Conservation (phyloP, 2,329 filamentous ascomycete genomes). For the Rhynchosporium secalis region DNA sequence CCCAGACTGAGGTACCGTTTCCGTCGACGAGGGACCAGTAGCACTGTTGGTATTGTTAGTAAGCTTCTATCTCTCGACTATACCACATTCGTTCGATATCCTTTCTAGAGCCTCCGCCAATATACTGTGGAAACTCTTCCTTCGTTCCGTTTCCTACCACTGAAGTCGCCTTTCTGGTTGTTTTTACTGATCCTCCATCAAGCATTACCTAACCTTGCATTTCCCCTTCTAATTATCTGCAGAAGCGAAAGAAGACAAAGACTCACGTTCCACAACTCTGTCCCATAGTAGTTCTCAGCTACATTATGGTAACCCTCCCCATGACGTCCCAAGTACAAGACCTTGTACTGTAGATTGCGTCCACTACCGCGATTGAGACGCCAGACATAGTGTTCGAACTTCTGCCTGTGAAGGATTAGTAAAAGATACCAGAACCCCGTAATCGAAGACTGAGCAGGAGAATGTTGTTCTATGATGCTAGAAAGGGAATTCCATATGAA, state of each 20-base stretch:
- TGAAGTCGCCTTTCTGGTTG: too few relatives aligned
- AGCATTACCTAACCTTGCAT: neutral
- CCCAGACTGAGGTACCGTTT: constrained; percentile 62
- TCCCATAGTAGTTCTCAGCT: constrained; percentile 66
- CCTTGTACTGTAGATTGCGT: constrained; percentile 58
- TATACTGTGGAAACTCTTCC: too few relatives aligned
- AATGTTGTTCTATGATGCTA: too few relatives aligned
- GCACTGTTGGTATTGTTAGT: constrained; percentile 42
- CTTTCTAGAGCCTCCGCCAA: too few relatives aligned
- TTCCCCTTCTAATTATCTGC: neutral
- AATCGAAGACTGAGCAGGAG: too few relatives aligned
- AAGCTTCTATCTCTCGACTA: neutral
- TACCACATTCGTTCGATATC: too few relatives aligned
- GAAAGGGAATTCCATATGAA: too few relatives aligned
- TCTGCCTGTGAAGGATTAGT: constrained; percentile 40
- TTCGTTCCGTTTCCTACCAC: too few relatives aligned
- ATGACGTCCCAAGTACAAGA: constrained; percentile 66
- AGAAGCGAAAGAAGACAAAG: neutral
- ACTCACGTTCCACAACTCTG: constrained; percentile 66
- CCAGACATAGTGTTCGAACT: constrained; percentile 59
- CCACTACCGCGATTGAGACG: constrained; percentile 51
- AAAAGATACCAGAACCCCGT: too few relatives aligned
- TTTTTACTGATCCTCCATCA: neutral
- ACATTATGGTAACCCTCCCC: constrained; percentile 65
- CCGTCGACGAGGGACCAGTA: constrained; percentile 67